A percentile compares a stretch with the other conserved stretches of the same genome.
Evolutionary conservation across 192 early-diverging fungal genomes (phyloP).

Genomic region (Podila epigama): DNA sequence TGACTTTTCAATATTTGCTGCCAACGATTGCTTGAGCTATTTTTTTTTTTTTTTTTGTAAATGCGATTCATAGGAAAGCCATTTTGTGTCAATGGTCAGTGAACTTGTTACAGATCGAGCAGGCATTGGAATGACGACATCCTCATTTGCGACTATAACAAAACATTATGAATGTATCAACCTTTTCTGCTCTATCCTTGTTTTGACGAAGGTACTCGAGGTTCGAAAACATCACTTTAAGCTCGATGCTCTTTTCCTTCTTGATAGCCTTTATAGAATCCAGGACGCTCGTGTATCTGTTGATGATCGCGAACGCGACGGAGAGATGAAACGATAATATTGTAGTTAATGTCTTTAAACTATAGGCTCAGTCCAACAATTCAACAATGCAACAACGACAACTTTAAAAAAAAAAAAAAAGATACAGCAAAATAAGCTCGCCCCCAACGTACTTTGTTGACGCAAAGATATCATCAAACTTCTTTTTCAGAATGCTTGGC

Average conservation of each 20-base stretch:
- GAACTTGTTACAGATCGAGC: no score
- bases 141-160: no score
- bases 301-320: neutral
- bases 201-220: constrained; percentile 74
- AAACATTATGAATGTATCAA: constrained; percentile 40
- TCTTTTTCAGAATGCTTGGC: constrained; percentile 86
- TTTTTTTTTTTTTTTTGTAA: no score
- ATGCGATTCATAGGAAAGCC: no score
- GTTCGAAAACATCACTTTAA: constrained; percentile 68
- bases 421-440: neutral
- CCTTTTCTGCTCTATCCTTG: constrained; percentile 74
- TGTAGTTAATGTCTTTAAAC: neutral
- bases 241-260: constrained; percentile 71
- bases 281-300: constrained; percentile 88
- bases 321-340: neutral
- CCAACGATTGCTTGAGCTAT: constrained; percentile 28
- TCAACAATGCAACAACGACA: no score
- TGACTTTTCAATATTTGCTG: constrained; percentile 11
- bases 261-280: constrained; percentile 79
- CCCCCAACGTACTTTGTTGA: constrained; percentile 70
- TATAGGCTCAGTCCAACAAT: no score
- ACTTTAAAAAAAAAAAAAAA: no score
- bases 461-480: constrained; percentile 98
- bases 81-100: no score
- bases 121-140: no score